A percentile compares a stretch with the other conserved stretches of the same genome.
Conservation (phyloP, 257 asterid genomes). For the Solanum tarijense region DNA sequence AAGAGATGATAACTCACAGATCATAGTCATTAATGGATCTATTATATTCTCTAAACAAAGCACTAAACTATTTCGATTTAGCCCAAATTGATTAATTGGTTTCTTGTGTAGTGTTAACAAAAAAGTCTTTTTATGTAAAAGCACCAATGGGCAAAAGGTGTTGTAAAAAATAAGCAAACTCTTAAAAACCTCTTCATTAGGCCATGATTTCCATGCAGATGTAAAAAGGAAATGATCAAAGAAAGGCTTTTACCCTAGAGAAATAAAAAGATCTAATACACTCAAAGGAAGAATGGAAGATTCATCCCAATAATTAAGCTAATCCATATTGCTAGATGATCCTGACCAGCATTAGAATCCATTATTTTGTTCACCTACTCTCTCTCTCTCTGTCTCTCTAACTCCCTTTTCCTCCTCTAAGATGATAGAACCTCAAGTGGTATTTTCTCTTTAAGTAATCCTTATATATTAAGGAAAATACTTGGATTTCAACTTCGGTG, state of each 20-base stretch:
- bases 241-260: not conserved
- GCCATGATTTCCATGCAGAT: not conserved
- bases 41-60: not conserved
- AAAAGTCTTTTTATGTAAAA: not conserved
- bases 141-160: not conserved
- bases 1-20: not conserved
- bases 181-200: not conserved
- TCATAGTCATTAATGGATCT: not conserved
- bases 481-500: not conserved
- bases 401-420: not conserved
- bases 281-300: not conserved
- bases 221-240: not conserved
- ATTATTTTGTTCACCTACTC: not conserved
- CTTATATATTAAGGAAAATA: not conserved
- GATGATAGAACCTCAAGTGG: not conserved
- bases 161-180: not conserved
- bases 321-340: not conserved
- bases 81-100: not conserved
- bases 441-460: not conserved
- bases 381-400: not conserved
- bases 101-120: not conserved
- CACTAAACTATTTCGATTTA: not conserved
- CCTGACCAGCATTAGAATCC: not conserved
- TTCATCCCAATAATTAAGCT: not conserved
- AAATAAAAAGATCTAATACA: not conserved